These are phyloP conservation scores for Tylopilus cervinicoccineus DNA, from an alignment of 768 basidiomycete species.

Conservation along the genomic window DNA sequence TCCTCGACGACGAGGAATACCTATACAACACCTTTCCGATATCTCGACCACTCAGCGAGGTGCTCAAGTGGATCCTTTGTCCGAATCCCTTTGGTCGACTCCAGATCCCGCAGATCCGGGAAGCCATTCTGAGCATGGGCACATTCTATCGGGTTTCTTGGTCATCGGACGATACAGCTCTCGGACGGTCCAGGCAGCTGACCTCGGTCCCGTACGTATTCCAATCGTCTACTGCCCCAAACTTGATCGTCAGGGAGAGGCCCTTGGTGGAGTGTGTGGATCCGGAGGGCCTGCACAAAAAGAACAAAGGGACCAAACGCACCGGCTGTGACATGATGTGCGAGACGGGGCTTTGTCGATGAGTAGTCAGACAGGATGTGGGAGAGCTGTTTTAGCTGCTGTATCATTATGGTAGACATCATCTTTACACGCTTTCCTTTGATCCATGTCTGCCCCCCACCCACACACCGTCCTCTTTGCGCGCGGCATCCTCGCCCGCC, in stretches of 20 bases:
- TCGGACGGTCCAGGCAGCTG: neutral
- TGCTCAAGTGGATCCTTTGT: constrained; percentile 18
- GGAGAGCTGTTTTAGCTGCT: neutral
- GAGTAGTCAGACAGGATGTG: neutral
- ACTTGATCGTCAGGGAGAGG: neutral
- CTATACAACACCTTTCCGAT: constrained; percentile 13
- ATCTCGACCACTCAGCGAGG: constrained; percentile 7
- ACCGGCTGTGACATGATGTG: neutral
- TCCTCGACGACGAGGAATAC: constrained; percentile 15
- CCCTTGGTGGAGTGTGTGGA: neutral
- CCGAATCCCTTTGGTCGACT: constrained; percentile 14
- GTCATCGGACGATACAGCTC: neutral
- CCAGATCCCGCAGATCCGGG: constrained; percentile 16
- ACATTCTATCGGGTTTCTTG: constrained; percentile 11
- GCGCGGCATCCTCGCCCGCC: constrained; percentile 77
- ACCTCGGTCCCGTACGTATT: neutral
- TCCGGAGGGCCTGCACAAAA: neutral
- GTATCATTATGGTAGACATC: neutral
- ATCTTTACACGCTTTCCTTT: too few relatives aligned
- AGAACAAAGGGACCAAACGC: neutral
- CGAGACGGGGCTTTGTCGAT: neutral
- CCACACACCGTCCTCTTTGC: constrained; percentile 70
- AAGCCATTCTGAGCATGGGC: constrained; percentile 12
- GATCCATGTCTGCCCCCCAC: constrained; percentile 32
- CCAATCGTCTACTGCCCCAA: neutral